Evolutionary conservation across 441 rosid species (phyloP).

Genomic region (Omphalea diandra): DNA sequence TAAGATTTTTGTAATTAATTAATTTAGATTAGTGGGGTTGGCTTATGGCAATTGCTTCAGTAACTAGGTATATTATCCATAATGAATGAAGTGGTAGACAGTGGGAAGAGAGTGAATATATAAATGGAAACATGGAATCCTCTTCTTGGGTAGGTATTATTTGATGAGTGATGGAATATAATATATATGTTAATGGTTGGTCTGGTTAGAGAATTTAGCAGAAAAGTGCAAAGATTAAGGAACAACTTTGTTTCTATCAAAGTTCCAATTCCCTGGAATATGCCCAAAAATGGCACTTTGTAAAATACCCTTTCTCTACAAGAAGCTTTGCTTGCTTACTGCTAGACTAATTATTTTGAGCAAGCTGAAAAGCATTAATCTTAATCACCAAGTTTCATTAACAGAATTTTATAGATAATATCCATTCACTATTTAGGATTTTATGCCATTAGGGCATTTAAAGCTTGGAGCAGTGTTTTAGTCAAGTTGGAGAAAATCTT

Average conservation of each 20-base stretch:
- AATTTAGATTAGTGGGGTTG: too few relatives aligned
- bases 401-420: too few relatives aligned
- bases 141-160: slow-evolving; percentile 1
- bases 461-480: too few relatives aligned
- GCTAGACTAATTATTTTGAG: too few relatives aligned
- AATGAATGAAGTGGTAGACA: neutral
- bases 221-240: slow-evolving; percentile 19
- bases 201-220: neutral
- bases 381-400: too few relatives aligned
- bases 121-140: slow-evolving; percentile 3
- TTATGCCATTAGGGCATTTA: too few relatives aligned
- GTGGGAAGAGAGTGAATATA: neutral
- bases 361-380: too few relatives aligned
- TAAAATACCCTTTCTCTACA: neutral
- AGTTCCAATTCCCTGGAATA: slow-evolving; percentile 1
- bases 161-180: slow-evolving; percentile 5
- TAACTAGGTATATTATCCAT: too few relatives aligned
- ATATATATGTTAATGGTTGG: neutral
- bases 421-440: too few relatives aligned
- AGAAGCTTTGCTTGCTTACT: neutral
- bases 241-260: slow-evolving; percentile 1
- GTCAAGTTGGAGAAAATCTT: too few relatives aligned
- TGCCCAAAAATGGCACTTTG: slow-evolving; percentile 7
- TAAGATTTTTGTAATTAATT: too few relatives aligned
- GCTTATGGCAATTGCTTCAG: neutral